phyloP scores from a whole-genome alignment of 768 basidiomycete species.

The Dentipellis fragilis region DNA sequence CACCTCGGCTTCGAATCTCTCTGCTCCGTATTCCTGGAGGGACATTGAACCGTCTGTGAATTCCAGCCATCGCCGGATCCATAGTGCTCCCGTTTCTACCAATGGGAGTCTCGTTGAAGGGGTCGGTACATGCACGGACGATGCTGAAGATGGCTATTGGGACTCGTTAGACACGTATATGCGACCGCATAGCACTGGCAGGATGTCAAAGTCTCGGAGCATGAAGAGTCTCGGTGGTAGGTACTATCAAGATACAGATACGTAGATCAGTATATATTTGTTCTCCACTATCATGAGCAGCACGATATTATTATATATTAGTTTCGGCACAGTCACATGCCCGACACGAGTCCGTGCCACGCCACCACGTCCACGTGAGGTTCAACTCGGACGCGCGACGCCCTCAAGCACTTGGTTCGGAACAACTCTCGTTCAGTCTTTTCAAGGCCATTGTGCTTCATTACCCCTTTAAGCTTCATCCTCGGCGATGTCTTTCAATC shows the following conservation, averaged over 20 bases:
- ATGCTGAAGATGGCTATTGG: neutral
- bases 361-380: too few species aligned
- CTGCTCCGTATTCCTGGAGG: neutral
- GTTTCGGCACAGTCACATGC: too few species aligned
- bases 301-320: too few species aligned
- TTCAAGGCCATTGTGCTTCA: too few species aligned
- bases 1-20: neutral
- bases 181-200: neutral
- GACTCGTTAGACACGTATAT: neutral
- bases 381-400: too few species aligned
- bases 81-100: neutral
- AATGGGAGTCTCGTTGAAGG: neutral
- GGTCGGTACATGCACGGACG: neutral
- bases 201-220: neutral
- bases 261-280: too few species aligned
- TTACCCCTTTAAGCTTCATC: too few species aligned
- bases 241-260: too few species aligned
- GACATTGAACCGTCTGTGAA: neutral
- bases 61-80: neutral
- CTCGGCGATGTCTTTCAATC: constrained; percentile 19
- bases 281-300: too few species aligned
- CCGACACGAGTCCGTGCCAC: too few species aligned
- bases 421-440: too few species aligned
- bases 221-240: neutral
- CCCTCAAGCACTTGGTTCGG: too few species aligned